A percentile compares a stretch with the other conserved stretches of the same genome.
These are phyloP conservation scores for Diaporthe capsici DNA, from an alignment of 2,329 filamentous ascomycete genomes.

Conservation along the genomic window DNA sequence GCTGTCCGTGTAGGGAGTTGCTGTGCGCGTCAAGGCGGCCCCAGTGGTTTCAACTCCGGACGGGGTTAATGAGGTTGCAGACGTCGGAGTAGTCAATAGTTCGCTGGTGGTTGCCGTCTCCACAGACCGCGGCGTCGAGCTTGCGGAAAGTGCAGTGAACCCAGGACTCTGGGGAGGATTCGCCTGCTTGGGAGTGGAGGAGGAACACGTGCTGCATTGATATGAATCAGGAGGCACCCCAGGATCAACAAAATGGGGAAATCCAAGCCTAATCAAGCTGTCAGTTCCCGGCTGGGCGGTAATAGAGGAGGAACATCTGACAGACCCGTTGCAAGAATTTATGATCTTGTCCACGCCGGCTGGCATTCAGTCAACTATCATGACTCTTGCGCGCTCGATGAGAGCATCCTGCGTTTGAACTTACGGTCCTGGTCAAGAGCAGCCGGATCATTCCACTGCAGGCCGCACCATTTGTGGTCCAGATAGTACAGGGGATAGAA, in stretches of 20 bases:
- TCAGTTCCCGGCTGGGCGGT: neutral
- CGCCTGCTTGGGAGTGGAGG: slow-evolving; percentile 3
- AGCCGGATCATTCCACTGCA: slow-evolving; percentile 51
- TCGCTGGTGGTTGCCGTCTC: neutral
- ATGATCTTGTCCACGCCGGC: slow-evolving; percentile 67
- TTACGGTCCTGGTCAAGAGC: slow-evolving; percentile 60
- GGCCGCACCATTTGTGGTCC: slow-evolving; percentile 64
- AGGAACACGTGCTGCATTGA: slow-evolving; percentile 45
- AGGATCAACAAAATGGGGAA: slow-evolving; percentile 51
- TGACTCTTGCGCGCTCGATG: slow-evolving; percentile 29
- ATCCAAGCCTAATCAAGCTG: slow-evolving; percentile 48
- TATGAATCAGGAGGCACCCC: slow-evolving; percentile 52
- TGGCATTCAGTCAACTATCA: slow-evolving; percentile 47
- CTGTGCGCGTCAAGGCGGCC: neutral
- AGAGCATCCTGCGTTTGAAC: slow-evolving; percentile 46
- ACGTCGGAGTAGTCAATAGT: neutral
- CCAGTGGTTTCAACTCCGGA: slow-evolving; percentile 19
- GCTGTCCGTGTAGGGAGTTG: slow-evolving; percentile 31
- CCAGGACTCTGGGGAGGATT: slow-evolving; percentile 12
- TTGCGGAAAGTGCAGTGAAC: neutral
- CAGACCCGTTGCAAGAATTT: slow-evolving; percentile 65
- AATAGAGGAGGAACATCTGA: slow-evolving; percentile 2
- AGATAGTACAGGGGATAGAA: slow-evolving; percentile 66
- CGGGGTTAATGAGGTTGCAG: slow-evolving; percentile 21
- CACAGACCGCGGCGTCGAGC: neutral